Base-by-base conservation (phyloP, 2,329 filamentous ascomycete genomes). In the Venturia oleaginea region DNA sequence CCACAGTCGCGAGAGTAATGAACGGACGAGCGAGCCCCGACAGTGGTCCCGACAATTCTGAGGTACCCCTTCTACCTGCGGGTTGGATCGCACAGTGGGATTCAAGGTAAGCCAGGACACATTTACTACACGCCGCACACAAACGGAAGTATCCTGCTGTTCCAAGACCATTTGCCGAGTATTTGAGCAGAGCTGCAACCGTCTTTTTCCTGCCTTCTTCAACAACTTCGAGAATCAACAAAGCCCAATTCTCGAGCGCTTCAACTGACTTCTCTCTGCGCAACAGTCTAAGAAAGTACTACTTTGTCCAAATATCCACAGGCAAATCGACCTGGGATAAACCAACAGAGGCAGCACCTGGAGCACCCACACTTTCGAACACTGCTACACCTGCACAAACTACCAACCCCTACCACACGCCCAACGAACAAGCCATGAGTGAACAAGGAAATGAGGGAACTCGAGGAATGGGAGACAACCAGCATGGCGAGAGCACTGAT, bases 71-170 rank as follows among this genome's bases (percentile, higher is more conserved):
- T 65, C 68, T 77, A 59, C 75, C 75, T 63, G 72, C 74, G 59
- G 75, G 75, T 68, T 77, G 75, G 75, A 76, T 76, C 57, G 75
- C 75, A 61, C 75, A 77, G 67, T 77, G 73, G 71, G 75, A 77
- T 67, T 73, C 71, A 34, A 77, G 73, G 75, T 76, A 42, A 57
- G 51, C 51, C 51, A 57, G 30, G 30, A 6, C 27, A 6, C 27
- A n/a, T n/a, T 22, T 8, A 57, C 19, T 15, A n/a, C 17, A 57
- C 30, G 19, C 19, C 51, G 19, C 51, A 37, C 51, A 13, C n/a
- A 57, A 15, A 37, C 15, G 51, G 30, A 57, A 57, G 27, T n/a
- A 34, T 34, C 51, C 27, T n/a, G 34, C 51, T 34, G 51, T n/a
- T 11, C n/a, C 30, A 32, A 32, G 51, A 57, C 30, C 51, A 8